Evolutionary conservation across 257 asterid genomes (phyloP), one percentile per base, ranked within the genome.

Genomic region (Solanum boliviense): DNA sequence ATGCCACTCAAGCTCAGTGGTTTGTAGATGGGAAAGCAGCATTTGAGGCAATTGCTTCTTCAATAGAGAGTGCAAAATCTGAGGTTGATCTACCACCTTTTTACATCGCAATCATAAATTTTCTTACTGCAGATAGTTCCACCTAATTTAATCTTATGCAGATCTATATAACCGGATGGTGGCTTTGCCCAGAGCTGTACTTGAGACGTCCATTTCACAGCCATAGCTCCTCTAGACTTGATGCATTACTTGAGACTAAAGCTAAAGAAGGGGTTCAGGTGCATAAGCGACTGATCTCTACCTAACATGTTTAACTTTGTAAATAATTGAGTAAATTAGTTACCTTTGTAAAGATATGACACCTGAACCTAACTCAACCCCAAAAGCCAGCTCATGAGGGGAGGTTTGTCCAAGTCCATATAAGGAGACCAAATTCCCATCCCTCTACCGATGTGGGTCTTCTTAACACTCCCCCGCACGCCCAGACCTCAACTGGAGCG

Each of bases 101-200:
- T 82, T 36, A 16, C 83, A 48, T 70, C 13, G 32, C 76, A 75
- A 65, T 76, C 86, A 29, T 44, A 60, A 62, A 76, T 60, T 21
- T 86, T 65, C 41, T 81, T 81, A 9, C 39, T 81, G 29, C 20
- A 29, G 12, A 81, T 46, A 81, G 70, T 46, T 81, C 70, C 85
- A 81, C 85, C 85, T 81, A 81, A 81, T 81, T 27, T 29, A 18
- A 9, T 81, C 35, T 48, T 73, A 23, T 73, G 88, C 95, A 96
- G 99, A 94, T 96, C 91, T 96, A 92, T 92, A 94, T 96, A 87
- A 96, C 99, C 29, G 99, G 99, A 81, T 96, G 99, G 99, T 96
- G 99, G 99, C 94, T 96, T 92, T 95, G 99, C 93, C 99, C 99
- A 12, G 99, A 96, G 88, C 90, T 96, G 89, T 96, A 94, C 88